Evolutionary conservation across 495 filamentous ascomycete species (phyloP).

Genomic region (Pseudoneurospora amorphoporcata): DNA sequence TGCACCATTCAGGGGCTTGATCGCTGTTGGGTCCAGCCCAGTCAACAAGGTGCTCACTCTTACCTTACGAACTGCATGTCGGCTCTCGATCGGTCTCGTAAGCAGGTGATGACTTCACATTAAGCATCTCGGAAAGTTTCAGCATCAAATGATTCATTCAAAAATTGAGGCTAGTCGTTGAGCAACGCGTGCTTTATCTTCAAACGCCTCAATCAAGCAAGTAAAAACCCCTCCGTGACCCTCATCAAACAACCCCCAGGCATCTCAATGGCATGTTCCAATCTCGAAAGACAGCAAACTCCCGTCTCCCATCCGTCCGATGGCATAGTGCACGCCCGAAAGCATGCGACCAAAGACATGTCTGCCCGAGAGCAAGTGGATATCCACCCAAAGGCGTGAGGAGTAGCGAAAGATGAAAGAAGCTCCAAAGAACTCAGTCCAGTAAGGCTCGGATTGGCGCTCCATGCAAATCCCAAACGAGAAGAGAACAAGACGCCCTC

Average conservation of each 20-base stretch:
- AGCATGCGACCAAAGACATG: not conserved
- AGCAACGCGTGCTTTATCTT: not conserved
- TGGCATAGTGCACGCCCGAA: not conserved
- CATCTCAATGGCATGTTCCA: not conserved
- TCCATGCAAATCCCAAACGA: constrained; percentile 9
- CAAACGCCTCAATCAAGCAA: not conserved
- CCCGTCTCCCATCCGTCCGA: not conserved
- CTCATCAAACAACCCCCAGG: not conserved
- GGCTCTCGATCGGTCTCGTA: not conserved
- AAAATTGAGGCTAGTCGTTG: not conserved
- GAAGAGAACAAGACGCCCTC: constrained; percentile 33
- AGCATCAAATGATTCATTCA: not conserved
- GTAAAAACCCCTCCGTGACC: not conserved
- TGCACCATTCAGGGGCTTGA: not conserved
- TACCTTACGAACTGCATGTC: not conserved
- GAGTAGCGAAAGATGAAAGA: not conserved
- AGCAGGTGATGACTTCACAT: not conserved
- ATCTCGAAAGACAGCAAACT: not conserved
- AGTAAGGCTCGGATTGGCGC: constrained; percentile 12
- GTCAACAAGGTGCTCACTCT: not conserved
- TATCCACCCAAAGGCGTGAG: not conserved
- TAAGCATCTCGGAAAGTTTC: too few relatives aligned
- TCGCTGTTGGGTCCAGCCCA: not conserved
- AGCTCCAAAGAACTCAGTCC: constrained; percentile 9
- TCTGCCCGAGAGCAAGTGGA: not conserved